Evolutionary conservation across 1,139 yeast genomes (phyloP), one percentile per base, ranked within the genome.

Genomic region (Yamadazyma spencermartinsiae): DNA sequence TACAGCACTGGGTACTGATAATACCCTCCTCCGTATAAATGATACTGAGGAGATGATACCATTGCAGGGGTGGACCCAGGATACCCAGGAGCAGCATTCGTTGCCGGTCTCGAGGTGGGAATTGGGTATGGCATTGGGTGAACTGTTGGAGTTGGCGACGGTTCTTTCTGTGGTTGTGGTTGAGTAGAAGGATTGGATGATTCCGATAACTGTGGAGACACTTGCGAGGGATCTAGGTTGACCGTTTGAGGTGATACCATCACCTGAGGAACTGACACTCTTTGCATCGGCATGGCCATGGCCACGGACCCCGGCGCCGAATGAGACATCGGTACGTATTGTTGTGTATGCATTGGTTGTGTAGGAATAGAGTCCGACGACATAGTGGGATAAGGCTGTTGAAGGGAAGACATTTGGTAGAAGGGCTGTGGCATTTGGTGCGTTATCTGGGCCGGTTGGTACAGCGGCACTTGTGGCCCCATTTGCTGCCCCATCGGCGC

Each of bases 291-390:
- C 9, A 33, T 24, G 5, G 26, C 29, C 9, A 33, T 15, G 5
- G 16, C 29, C 16, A 26, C 8, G n/a, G 35, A 32, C 13, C 30
- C 23, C 8, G 30, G 35, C 6, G 35, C 29, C 21, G 35, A 24
- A 4, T 24, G 15, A 11, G 35, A 17, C 18, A 21, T 20, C 4
- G n/a, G n/a, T 24, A 11, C 13, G 12, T 24, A 24, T 24, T n/a
- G n/a, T n/a, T n/a, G n/a, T n/a, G n/a, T n/a, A n/a, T n/a, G n/a
- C n/a, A n/a, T n/a, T n/a, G 26, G 26, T 24, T 24, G 26, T 6
- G 29, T 26, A 4, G 29, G 29, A 26, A 26, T 17, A 6, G 32
- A 14, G 15, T 17, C 32, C 5, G 32, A 21, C 4, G 32, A 12
- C 32, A 29, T 29, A 6, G 20, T 5, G 4, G 20, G 32, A 29